Evolutionary conservation across 208 protist species (phyloP).

Genomic region (Trypanosoma scelopori): DNA sequence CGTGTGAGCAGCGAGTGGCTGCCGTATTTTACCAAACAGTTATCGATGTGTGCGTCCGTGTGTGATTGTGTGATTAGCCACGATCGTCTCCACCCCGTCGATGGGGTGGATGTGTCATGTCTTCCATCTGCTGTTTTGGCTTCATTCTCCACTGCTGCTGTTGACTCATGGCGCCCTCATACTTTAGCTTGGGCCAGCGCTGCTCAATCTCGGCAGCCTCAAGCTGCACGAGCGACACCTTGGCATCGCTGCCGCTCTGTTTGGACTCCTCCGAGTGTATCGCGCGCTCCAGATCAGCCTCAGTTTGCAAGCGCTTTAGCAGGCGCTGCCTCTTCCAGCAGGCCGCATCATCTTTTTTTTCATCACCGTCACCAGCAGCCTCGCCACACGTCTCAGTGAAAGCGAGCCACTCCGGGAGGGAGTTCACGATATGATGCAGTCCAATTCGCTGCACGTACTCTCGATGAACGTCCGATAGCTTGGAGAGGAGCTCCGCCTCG

Average conservation of each 20-base stretch:
- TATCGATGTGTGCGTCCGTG: too few species aligned
- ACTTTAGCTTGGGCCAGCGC: constrained; percentile 24
- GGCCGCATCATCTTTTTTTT: constrained; percentile 1
- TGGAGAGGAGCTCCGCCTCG: constrained; percentile 30
- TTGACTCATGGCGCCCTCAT: constrained; percentile 30
- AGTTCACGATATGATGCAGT: constrained; percentile 30
- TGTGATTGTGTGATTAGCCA: too few species aligned
- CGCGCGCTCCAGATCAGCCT: constrained; percentile 41
- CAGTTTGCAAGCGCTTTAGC: constrained; percentile 27
- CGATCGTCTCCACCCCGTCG: background rate
- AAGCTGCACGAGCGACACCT: background rate
- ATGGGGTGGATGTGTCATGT: background rate
- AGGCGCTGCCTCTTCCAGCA: constrained; percentile 5
- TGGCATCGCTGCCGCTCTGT: background rate
- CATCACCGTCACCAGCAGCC: background rate
- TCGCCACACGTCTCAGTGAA: constrained; percentile 20
- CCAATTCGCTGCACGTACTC: constrained; percentile 42
- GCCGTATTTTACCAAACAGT: too few species aligned
- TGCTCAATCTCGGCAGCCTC: constrained; percentile 18
- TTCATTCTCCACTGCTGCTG: background rate
- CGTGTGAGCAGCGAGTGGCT: too few species aligned
- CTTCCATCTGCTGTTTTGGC: background rate
- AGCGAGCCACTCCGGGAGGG: constrained; percentile 61
- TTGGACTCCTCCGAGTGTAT: constrained; percentile 35
- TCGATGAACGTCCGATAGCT: constrained; percentile 36